phyloP scores from a whole-genome alignment of 176 grass and related monocot species.

The Oryza coarctata region DNA sequence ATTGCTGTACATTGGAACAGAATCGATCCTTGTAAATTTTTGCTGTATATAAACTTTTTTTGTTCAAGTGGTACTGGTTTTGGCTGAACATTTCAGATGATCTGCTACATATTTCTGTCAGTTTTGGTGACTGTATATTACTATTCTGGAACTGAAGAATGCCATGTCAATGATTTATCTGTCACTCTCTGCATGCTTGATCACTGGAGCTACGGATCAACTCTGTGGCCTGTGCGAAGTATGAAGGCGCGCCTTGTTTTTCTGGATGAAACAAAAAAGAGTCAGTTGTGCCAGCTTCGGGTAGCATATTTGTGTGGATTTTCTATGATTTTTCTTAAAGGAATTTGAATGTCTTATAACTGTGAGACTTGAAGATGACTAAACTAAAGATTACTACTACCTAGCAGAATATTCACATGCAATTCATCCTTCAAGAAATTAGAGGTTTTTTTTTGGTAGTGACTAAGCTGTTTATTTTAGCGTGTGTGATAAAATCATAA shows the following conservation, averaged over 20 bases:
- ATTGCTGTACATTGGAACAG: constrained; percentile 36
- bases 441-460: not conserved
- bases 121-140: not conserved
- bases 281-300: not conserved
- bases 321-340: not conserved
- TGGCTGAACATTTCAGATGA: not conserved
- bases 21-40: constrained; percentile 24
- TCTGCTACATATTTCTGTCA: not conserved
- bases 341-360: not conserved
- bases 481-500: not conserved
- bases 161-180: not conserved
- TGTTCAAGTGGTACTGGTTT: not conserved
- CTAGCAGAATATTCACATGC: not conserved
- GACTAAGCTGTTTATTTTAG: not conserved
- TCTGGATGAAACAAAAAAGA: not conserved
- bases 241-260: not conserved
- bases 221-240: too few species aligned
- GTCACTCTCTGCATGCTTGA: not conserved
- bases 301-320: not conserved
- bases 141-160: not conserved
- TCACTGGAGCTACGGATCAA: not conserved
- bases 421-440: not conserved
- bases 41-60: constrained; percentile 38
- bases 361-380: not conserved
- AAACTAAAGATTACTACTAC: not conserved